Percentiles rank a stretch among this genome's conserved stretches.
These are phyloP conservation scores for Fusarium neocosmosporiellum DNA, from an alignment of 2,329 filamentous ascomycete genomes.

Conservation along the genomic window DNA sequence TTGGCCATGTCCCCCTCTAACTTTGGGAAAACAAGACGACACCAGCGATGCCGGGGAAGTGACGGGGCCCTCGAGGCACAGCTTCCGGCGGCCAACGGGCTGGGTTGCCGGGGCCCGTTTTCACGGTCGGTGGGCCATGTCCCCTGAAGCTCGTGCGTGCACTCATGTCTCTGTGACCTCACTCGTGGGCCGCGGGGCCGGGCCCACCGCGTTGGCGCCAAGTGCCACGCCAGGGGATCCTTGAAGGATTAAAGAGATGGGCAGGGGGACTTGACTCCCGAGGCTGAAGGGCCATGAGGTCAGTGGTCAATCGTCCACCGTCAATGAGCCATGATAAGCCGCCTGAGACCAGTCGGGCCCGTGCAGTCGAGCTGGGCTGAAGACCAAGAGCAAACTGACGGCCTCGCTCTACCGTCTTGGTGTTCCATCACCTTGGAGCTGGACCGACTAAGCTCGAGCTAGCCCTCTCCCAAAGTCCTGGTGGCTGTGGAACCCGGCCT, in stretches of 20 bases:
- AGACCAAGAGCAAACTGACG: neutral
- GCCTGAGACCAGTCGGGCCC: conserved; percentile 24
- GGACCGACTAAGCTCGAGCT: neutral
- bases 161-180: conserved; percentile 25
- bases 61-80: conserved; percentile 21
- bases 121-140: conserved; percentile 19
- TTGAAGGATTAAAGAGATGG: conserved; percentile 15
- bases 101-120: conserved; percentile 38
- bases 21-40: neutral
- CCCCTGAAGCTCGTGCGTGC: conserved; percentile 22
- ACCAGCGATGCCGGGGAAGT: conserved; percentile 18
- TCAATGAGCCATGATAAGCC: conserved; percentile 20
- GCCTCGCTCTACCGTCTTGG: neutral
- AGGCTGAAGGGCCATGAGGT: conserved; percentile 6
- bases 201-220: conserved; percentile 22
- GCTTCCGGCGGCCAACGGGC: conserved; percentile 37
- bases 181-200: conserved; percentile 7
- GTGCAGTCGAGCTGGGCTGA: neutral
- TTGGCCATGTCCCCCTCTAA: conserved; percentile 13
- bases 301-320: neutral
- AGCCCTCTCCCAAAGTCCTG: conserved; percentile 1
- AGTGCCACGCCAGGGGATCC: conserved; percentile 27
- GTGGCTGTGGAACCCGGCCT: neutral
- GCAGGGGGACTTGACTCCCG: conserved; percentile 12
- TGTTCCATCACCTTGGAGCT: neutral